These are phyloP conservation scores for Camelina laxa DNA, from an alignment of 345 rosid genomes.

Conservation along the genomic window DNA sequence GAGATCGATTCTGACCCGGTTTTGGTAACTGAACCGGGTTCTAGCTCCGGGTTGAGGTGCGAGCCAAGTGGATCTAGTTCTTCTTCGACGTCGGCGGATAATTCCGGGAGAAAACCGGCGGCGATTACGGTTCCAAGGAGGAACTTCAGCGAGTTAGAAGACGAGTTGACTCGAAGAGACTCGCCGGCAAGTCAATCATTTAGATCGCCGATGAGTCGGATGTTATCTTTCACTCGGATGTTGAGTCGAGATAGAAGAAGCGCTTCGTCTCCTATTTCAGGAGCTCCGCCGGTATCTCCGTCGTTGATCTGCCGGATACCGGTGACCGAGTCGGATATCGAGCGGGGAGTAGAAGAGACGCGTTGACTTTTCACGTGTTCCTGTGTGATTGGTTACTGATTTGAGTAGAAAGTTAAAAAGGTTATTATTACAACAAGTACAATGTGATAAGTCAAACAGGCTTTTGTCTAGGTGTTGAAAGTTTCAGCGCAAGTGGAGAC, in stretches of 20 bases:
- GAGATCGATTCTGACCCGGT: slow-evolving; percentile 18
- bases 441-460: slow-evolving; percentile 16
- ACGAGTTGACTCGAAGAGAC: slow-evolving; percentile 39
- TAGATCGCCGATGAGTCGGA: slow-evolving; percentile 62
- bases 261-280: slow-evolving; percentile 38
- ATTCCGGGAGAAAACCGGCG: slow-evolving; percentile 48
- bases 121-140: slow-evolving; percentile 50
- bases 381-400: background rate
- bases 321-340: slow-evolving; percentile 50
- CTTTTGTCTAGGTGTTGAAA: slow-evolving; percentile 10
- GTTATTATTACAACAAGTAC: slow-evolving; percentile 1
- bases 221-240: slow-evolving; percentile 64
- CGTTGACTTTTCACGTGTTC: slow-evolving; percentile 25
- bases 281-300: slow-evolving; percentile 26
- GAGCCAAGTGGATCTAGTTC: slow-evolving; percentile 33
- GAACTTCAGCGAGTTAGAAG: slow-evolving; percentile 39
- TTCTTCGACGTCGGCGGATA: slow-evolving; percentile 33
- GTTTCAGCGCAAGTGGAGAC: slow-evolving; percentile 19
- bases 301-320: slow-evolving; percentile 31
- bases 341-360: slow-evolving; percentile 48
- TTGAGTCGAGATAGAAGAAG: slow-evolving; percentile 58
- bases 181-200: slow-evolving; percentile 52
- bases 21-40: slow-evolving; percentile 39
- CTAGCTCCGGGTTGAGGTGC: slow-evolving; percentile 38
- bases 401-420: background rate